Conservation (phyloP, 2,329 filamentous ascomycete species). For the Ramularia endophylla region DNA sequence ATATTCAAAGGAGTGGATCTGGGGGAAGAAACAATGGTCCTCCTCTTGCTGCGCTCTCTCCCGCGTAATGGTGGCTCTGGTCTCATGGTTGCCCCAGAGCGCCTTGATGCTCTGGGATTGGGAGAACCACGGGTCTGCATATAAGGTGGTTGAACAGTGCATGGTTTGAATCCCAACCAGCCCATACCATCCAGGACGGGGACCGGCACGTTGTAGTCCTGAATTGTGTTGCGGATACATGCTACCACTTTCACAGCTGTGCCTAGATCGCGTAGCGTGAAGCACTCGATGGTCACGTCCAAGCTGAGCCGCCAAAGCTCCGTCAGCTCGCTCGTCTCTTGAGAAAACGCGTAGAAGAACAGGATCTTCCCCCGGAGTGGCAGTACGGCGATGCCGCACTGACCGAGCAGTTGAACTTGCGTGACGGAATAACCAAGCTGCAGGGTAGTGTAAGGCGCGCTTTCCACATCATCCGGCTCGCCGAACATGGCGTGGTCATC, state of each 20-base stretch:
- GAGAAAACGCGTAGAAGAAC: conserved; percentile 19
- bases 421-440: conserved; percentile 6
- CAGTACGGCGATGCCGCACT: conserved; percentile 21
- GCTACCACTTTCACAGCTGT: conserved; percentile 9
- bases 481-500: conserved; percentile 19
- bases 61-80: not conserved
- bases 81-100: not conserved
- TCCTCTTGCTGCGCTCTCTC: not conserved
- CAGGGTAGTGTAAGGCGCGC: conserved; percentile 9
- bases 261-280: conserved; percentile 10
- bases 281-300: conserved; percentile 14
- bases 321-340: conserved; percentile 10
- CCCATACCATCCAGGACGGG: conserved; percentile 17
- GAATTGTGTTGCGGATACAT: conserved; percentile 8
- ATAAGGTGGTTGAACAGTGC: not conserved
- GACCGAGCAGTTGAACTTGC: conserved; percentile 18
- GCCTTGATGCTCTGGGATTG: not conserved
- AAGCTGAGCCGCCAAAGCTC: conserved; percentile 18
- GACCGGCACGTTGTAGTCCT: conserved; percentile 16
- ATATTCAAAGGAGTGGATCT: not conserved
- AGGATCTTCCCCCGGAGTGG: conserved; percentile 13
- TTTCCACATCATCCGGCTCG: conserved; percentile 13
- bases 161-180: conserved; percentile 4
- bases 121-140: not conserved
- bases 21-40: not conserved